Base-by-base conservation (phyloP, 1,139 yeast species). In the Nadsonia starkeyi-henricii region DNA sequence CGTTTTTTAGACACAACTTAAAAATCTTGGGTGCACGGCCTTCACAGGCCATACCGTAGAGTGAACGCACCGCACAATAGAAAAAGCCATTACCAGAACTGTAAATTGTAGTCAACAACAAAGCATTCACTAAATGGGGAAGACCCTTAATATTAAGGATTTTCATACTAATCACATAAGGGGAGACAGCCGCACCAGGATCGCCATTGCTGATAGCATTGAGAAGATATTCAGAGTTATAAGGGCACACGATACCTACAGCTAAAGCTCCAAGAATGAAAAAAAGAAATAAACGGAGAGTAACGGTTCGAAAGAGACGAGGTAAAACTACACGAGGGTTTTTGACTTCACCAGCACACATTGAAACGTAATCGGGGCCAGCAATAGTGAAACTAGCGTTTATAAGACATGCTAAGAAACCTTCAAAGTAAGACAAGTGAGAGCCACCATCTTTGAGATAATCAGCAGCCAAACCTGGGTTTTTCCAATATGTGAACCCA, bases 71-170 rank as follows among this genome's bases (percentile, higher is more conserved):
- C 8, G 70, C 66, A 42, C 69, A 68, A 55, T 62, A 69, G 30
- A 69, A 52, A 44, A 69, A 68, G 1, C 71, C 62, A 47, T 66
- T 62, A 2, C 64, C 70, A 2, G 72, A 63, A 1, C 80, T 75
- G 53, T 76, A 60, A 41, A 80, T 81, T 17, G 85, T 78, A 43
- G 79, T 64, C 62, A 80, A 66, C 54, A 80, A 78, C 2, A 76
- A 82, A 3, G 81, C 84, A 56, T 80, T 80, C 70, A 80, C 75
- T 51, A 79, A 75, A 52, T 79, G 77, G 45, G 86, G 86, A 33
- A 81, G 65, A 1, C 75, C 73, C 45, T 64, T 68, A 47, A 77
- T 69, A 48, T 80, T 76, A 45, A 75, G 78, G 53, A 69, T 64
- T 47, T 68, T 69, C 51, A 79, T 72, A 26, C 81, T 79, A 61